Conservation (phyloP, 1,284 basidiomycete genomes). For the Rhodotorula glutinis region DNA sequence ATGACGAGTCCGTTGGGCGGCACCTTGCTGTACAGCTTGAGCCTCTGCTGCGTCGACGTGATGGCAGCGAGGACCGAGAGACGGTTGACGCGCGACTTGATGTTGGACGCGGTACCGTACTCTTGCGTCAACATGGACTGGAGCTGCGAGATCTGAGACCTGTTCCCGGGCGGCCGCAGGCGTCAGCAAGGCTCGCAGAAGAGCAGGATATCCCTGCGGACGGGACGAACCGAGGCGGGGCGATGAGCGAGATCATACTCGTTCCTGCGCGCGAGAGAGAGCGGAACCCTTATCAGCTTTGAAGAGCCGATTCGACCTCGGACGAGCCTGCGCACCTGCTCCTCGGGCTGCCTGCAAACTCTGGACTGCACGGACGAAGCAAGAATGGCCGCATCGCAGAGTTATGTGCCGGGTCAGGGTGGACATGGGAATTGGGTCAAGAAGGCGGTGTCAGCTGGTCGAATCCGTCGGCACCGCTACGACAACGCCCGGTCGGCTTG, state of each 20-base stretch:
- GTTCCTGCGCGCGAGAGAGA: conserved; percentile 58
- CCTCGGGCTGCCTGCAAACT: conserved; percentile 70
- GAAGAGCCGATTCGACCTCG: too few relatives aligned
- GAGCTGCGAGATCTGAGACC: conserved; percentile 91
- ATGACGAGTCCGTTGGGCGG: conserved; percentile 96
- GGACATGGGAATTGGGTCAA: not conserved
- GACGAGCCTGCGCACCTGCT: conserved; percentile 52
- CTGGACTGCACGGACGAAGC: conserved; percentile 21
- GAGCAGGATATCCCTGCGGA: not conserved
- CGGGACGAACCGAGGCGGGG: conserved; percentile 73
- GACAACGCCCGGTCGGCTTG: not conserved
- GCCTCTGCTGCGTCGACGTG: conserved; percentile 95
- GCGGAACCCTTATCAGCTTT: too few relatives aligned
- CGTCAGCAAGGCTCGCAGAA: not conserved
- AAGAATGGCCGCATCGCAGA: too few relatives aligned
- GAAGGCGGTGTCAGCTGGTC: not conserved
- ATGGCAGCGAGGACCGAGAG: conserved; percentile 96
- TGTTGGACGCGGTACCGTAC: conserved; percentile 89
- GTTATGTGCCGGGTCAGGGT: not conserved
- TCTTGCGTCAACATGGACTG: conserved; percentile 96
- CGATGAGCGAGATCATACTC: conserved; percentile 97
- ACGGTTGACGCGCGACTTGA: conserved; percentile 98
- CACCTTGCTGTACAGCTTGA: conserved; percentile 94
- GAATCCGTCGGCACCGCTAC: not conserved
- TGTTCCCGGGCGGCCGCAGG: not conserved